These are phyloP conservation scores for Citrullus colocynthis DNA, from an alignment of 306 rosid species.

Conservation along the genomic window DNA sequence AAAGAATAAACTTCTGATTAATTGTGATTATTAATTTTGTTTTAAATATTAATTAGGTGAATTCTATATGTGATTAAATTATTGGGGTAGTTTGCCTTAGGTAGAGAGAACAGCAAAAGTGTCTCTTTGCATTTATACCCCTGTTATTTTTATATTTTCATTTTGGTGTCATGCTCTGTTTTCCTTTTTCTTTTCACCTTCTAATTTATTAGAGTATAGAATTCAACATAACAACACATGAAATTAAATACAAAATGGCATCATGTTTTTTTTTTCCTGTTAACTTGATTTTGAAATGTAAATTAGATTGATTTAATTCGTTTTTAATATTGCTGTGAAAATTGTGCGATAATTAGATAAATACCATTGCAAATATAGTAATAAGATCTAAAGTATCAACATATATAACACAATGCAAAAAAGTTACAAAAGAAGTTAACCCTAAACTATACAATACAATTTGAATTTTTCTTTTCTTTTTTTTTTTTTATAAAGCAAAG, in stretches of 20 bases:
- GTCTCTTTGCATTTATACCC: background rate
- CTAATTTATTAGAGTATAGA: background rate
- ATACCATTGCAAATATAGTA: no score
- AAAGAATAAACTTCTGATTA: background rate
- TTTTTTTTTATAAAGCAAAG: background rate
- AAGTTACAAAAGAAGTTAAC: no score
- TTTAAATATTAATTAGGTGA: constrained; percentile 7
- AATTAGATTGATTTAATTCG: no score
- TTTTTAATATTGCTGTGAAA: no score
- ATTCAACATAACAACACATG: background rate
- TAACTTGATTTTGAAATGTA: no score
- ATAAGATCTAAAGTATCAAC: no score
- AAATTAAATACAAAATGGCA: background rate
- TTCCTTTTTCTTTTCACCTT: background rate
- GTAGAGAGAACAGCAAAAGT: background rate
- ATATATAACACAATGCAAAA: no score
- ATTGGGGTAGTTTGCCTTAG: constrained; percentile 1
- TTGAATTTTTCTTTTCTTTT: background rate
- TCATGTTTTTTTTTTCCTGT: background rate
- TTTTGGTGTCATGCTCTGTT: background rate
- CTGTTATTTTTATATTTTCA: background rate
- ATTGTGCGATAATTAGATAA: no score
- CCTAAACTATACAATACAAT: background rate
- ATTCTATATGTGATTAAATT: background rate
- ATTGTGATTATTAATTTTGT: background rate